These are phyloP conservation scores for Melampsora americana DNA, from an alignment of 1,284 basidiomycete genomes.

Conservation along the genomic window DNA sequence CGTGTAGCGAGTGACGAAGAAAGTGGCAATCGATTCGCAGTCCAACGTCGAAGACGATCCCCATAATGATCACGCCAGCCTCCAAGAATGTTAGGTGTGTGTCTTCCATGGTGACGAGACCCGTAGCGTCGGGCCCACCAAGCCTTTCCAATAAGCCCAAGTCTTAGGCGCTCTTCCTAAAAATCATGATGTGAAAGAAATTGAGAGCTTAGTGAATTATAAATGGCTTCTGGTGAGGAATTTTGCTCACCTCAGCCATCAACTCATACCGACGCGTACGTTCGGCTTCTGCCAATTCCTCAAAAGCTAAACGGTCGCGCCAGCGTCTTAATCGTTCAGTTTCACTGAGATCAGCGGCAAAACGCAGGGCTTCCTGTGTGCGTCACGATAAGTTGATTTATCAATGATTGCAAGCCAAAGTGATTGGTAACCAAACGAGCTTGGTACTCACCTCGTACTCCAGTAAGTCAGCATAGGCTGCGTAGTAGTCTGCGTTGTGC, in stretches of 20 bases:
- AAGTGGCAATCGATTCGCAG: slow-evolving; percentile 37
- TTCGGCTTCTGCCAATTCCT: slow-evolving; percentile 42
- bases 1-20: slow-evolving; percentile 28
- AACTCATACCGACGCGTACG: slow-evolving; percentile 31
- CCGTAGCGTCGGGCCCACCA: slow-evolving; percentile 43
- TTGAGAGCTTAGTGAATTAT: neutral
- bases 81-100: slow-evolving; percentile 13
- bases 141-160: slow-evolving; percentile 38
- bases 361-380: slow-evolving; percentile 34
- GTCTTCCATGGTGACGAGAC: slow-evolving; percentile 34
- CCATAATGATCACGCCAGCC: slow-evolving; percentile 39
- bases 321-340: slow-evolving; percentile 37
- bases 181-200: neutral
- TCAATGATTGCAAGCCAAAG: neutral
- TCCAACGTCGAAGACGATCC: slow-evolving; percentile 34
- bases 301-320: slow-evolving; percentile 41
- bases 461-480: slow-evolving; percentile 42
- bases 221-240: neutral
- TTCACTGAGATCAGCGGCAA: slow-evolving; percentile 38
- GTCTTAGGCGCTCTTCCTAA: slow-evolving; percentile 43
- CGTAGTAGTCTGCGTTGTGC: slow-evolving; percentile 35
- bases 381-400: too few species aligned
- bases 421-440: neutral
- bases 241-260: slow-evolving; percentile 40
- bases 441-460: slow-evolving; percentile 32